Evolutionary conservation across 2,329 filamentous ascomycete species (phyloP).

Genomic region (Cladophialophora yegresii): DNA sequence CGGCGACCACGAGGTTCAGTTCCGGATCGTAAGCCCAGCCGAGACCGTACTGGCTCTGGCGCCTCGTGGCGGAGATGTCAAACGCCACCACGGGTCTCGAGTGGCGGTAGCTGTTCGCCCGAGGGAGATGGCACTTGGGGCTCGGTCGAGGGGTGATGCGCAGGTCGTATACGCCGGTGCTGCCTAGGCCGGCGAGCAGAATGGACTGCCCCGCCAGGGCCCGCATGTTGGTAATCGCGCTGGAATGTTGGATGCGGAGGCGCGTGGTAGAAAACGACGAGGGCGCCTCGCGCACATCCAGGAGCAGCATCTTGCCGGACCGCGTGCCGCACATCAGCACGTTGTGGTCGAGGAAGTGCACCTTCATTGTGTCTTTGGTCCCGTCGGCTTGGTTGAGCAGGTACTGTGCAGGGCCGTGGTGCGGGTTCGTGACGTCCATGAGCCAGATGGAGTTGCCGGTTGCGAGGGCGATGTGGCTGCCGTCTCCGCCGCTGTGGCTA

Average conservation of each 20-base stretch:
- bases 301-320: slow-evolving; percentile 24
- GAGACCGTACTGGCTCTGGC: slow-evolving; percentile 23
- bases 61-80: slow-evolving; percentile 14
- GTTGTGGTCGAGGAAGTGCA: slow-evolving; percentile 29
- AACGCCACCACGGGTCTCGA: slow-evolving; percentile 17
- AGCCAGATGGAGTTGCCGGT: background rate
- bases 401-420: background rate
- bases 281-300: slow-evolving; percentile 27
- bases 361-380: slow-evolving; percentile 17
- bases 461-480: background rate
- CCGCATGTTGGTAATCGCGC: slow-evolving; percentile 23
- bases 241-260: slow-evolving; percentile 28
- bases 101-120: slow-evolving; percentile 6
- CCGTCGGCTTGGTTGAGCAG: background rate
- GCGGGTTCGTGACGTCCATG: background rate
- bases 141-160: slow-evolving; percentile 25
- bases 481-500: background rate
- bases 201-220: slow-evolving; percentile 19
- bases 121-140: background rate
- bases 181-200: slow-evolving; percentile 26
- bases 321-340: slow-evolving; percentile 32
- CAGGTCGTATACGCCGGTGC: slow-evolving; percentile 32
- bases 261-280: background rate
- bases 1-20: slow-evolving; percentile 28
- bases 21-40: slow-evolving; percentile 33